Percentiles rank a stretch among this genome's conserved stretches.
These are phyloP conservation scores for Fragaria nilgerrensis DNA, from an alignment of 306 rosid genomes.

Conservation along the genomic window DNA sequence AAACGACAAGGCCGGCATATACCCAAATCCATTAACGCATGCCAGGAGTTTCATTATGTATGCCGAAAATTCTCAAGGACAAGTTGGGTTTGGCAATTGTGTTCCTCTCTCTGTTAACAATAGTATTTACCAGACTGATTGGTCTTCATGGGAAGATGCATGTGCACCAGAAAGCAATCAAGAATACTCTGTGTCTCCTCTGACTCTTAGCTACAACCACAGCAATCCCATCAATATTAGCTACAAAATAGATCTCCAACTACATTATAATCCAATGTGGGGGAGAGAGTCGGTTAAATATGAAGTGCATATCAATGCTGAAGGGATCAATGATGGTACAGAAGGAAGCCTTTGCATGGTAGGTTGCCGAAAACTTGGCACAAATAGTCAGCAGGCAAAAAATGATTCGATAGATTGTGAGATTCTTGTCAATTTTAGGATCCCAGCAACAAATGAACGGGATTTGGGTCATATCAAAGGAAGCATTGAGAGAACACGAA, in stretches of 20 bases:
- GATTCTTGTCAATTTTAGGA: constrained; percentile 43
- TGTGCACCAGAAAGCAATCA: background rate
- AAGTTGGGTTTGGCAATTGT: background rate
- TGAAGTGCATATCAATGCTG: constrained; percentile 31
- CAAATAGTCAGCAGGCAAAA: background rate
- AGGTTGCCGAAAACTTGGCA: constrained; percentile 44
- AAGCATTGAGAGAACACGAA: constrained; percentile 47
- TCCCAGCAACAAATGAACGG: constrained; percentile 27
- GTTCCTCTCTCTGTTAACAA: background rate
- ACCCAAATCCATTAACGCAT: background rate
- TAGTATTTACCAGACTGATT: background rate
- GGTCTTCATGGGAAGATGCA: background rate
- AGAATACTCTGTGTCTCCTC: no score
- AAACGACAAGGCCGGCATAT: background rate
- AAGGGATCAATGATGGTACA: constrained; percentile 57
- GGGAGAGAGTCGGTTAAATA: background rate
- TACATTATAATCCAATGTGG: background rate
- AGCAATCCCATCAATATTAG: background rate
- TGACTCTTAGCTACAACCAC: no score
- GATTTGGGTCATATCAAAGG: constrained; percentile 31
- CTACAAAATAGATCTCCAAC: constrained; percentile 3
- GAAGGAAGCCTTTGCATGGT: constrained; percentile 65
- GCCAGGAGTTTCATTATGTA: background rate
- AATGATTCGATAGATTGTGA: constrained; percentile 43
- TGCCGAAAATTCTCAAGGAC: background rate